Percentiles rank a stretch among this genome's conserved stretches.
Conservation (phyloP, 306 rosid species). For the Gynostemma pentaphyllum region DNA sequence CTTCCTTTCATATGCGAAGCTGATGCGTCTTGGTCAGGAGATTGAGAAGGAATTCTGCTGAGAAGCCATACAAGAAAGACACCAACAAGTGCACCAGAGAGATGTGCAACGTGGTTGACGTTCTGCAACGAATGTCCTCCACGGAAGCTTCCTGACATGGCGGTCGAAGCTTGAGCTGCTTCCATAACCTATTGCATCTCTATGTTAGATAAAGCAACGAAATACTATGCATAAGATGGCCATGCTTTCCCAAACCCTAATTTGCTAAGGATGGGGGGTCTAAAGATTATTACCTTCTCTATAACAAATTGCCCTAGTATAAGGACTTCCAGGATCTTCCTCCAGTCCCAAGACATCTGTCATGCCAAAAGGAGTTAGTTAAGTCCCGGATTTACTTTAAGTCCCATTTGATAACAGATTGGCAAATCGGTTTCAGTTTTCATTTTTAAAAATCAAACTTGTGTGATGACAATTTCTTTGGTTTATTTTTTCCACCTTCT, state of each 20-base stretch:
- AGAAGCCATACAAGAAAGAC: slow-evolving; percentile 84
- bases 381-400: no score
- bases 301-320: slow-evolving; percentile 89
- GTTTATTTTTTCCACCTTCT: no score
- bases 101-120: slow-evolving; percentile 92
- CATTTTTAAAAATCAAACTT: no score
- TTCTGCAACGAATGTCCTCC: slow-evolving; percentile 51
- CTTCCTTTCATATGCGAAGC: slow-evolving; percentile 16
- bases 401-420: no score
- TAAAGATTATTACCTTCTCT: slow-evolving; percentile 52
- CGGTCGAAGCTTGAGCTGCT: slow-evolving; percentile 92
- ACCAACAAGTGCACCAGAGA: slow-evolving; percentile 95
- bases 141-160: slow-evolving; percentile 40
- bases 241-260: not conserved
- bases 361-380: not conserved
- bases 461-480: no score
- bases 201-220: not conserved
- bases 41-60: slow-evolving; percentile 68
- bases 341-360: slow-evolving; percentile 98
- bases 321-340: slow-evolving; percentile 97
- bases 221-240: not conserved
- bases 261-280: not conserved
- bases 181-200: slow-evolving; percentile 68
- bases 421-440: no score
- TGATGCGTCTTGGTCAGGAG: slow-evolving; percentile 24